phyloP scores from a whole-genome alignment of 345 rosid genomes.

The Geranium rotundifolium region DNA sequence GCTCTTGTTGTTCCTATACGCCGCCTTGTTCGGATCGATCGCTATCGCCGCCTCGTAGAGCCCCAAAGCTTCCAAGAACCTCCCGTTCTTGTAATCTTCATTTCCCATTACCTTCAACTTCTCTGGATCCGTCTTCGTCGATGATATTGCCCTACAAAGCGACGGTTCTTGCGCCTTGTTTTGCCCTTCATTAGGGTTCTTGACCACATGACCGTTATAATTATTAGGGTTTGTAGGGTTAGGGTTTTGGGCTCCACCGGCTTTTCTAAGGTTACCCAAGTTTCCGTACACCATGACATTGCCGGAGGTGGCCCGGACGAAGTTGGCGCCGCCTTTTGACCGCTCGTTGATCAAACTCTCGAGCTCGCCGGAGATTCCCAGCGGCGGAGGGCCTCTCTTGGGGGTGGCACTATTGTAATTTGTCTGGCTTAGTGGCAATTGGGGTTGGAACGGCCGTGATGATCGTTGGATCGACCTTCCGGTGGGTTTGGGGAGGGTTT shows the following conservation, averaged over 20 bases:
- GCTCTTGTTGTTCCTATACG: constrained; percentile 85
- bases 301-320: constrained; percentile 84
- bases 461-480: too few species aligned
- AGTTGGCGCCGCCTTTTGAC: constrained; percentile 26
- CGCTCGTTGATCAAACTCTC: constrained; percentile 65
- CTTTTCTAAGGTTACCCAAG: constrained; percentile 68
- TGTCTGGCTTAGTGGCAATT: constrained; percentile 21
- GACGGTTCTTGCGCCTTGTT: constrained; percentile 23
- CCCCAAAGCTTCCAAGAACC: constrained; percentile 75
- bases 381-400: constrained; percentile 18
- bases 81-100: constrained; percentile 92
- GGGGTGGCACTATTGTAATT: constrained; percentile 35
- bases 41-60: constrained; percentile 90
- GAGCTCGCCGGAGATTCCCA: constrained; percentile 77
- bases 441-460: constrained; percentile 1
- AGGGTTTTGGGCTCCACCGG: constrained; percentile 19
- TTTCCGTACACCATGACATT: constrained; percentile 65
- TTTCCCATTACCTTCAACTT: constrained; percentile 88
- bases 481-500: constrained; percentile 11
- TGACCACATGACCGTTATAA: constrained; percentile 44
- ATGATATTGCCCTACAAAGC: constrained; percentile 68
- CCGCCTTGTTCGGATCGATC: constrained; percentile 74
- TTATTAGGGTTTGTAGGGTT: constrained; percentile 14
- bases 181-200: constrained; percentile 20
- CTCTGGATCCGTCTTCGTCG: constrained; percentile 94